Base-by-base conservation (phyloP, 306 rosid genomes). In the Lithocarpus polystachyus region DNA sequence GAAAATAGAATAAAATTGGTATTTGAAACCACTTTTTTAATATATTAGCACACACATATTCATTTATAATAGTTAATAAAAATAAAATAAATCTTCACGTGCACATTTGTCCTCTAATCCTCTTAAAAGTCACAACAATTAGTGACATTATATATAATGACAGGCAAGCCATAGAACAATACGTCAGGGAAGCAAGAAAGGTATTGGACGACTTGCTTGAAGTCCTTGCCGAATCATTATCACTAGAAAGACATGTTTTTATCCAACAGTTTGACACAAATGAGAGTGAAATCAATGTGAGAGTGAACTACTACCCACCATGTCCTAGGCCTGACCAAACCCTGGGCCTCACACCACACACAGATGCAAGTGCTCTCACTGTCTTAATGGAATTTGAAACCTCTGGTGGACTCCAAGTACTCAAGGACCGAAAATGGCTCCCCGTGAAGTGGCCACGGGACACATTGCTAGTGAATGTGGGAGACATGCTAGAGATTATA, bases 241-340 rank as follows among this genome's bases (percentile, higher is more conserved):
- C 68, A 12, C 35, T 77, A 4, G 68, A 77, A 29, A 40, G 12
- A 3, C 54, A 67, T 31, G 43, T 64, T 64, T 57, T 22, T 20
- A 53, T 77, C 24, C 74, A 33, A 13, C 51, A 54, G 53, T 77
- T 77, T 2, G 40, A 77, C 35, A 54, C 74, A 3, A 53, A 9
- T 33, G 37, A 67, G 12, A 77, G 68, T 35, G 80, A 77, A 55
- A 22, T 77, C 17, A 77, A 77, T n/a, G 74, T 68, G 40, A 77
- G 80, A 54, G 54, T 68, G 55, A 77, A 77, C 80, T 68, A 33
- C 35, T 77, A 68, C 74, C 80, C 80, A 35, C 74, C 74, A 31
- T 77, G 80, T 33, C 80, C 80, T 5, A 54, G 56, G 45, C 80
- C 80, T 5, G 68, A 77, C 74, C 74, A n/a, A 18, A 55, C 80